These are phyloP conservation scores for Leucogyrophana mollusca DNA, from an alignment of 768 basidiomycete species.

Conservation along the genomic window DNA sequence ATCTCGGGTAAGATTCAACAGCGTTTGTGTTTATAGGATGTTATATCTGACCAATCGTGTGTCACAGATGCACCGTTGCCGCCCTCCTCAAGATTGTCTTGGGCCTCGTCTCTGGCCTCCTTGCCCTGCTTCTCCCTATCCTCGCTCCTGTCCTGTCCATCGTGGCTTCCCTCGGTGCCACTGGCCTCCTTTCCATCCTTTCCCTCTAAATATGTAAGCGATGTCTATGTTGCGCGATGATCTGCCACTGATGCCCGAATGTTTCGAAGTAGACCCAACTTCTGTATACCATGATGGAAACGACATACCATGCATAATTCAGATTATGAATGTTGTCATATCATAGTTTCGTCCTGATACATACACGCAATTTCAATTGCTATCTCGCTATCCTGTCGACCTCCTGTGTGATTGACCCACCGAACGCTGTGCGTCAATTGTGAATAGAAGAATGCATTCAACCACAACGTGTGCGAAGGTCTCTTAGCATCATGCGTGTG, in stretches of 20 bases:
- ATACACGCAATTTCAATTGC: too few species aligned
- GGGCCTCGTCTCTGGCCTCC: conserved; percentile 21
- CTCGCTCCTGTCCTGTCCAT: conserved; percentile 15
- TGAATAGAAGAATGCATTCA: too few species aligned
- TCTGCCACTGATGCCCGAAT: not conserved
- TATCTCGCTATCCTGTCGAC: too few species aligned
- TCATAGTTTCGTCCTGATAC: not conserved
- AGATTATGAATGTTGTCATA: conserved; percentile 1
- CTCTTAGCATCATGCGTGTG: too few species aligned
- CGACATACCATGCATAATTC: not conserved
- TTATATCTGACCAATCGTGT: too few species aligned
- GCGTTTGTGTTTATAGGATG: too few species aligned
- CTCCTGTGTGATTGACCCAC: too few species aligned
- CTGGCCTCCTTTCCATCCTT: conserved; percentile 20
- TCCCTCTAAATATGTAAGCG: conserved; percentile 10
- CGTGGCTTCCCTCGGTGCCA: conserved; percentile 20
- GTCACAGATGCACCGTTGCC: not conserved
- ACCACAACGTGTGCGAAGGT: too few species aligned
- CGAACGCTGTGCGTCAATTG: too few species aligned
- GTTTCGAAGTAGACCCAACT: conserved; percentile 1
- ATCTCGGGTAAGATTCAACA: conserved; percentile 18
- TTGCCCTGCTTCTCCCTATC: conserved; percentile 18
- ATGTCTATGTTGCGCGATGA: not conserved
- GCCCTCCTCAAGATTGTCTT: conserved; percentile 2
- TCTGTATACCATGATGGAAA: not conserved